These are phyloP conservation scores for Dactylellina cionopaga DNA, from an alignment of 2,329 filamentous ascomycete species.

Conservation along the genomic window DNA sequence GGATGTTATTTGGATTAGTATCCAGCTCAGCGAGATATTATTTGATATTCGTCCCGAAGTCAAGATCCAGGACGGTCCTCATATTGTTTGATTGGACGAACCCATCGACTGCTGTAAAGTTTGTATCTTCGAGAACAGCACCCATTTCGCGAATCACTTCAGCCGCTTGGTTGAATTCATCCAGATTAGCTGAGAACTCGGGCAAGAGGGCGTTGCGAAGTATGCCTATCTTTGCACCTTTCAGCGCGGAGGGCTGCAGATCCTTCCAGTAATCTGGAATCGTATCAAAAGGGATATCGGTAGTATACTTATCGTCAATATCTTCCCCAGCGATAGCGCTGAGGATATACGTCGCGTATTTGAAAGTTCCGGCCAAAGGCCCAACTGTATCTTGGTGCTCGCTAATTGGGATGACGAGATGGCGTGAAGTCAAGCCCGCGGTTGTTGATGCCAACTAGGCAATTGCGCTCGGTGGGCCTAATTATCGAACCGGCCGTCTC, in stretches of 20 bases:
- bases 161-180: too few species aligned
- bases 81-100: too few species aligned
- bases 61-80: too few species aligned
- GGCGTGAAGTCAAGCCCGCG: slow-evolving; percentile 71
- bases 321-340: slow-evolving; percentile 76
- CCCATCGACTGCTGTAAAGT: too few species aligned
- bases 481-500: slow-evolving; percentile 71
- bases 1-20: slow-evolving; percentile 19
- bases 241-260: slow-evolving; percentile 11
- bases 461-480: slow-evolving; percentile 67
- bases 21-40: slow-evolving; percentile 15
- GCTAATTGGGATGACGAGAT: slow-evolving; percentile 73
- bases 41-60: slow-evolving; percentile 23
- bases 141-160: too few species aligned
- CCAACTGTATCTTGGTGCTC: slow-evolving; percentile 76
- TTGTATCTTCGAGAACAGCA: too few species aligned
- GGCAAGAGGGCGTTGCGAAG: slow-evolving; percentile 2
- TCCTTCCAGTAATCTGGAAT: slow-evolving; percentile 22
- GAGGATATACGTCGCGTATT: slow-evolving; percentile 73
- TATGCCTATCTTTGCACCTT: slow-evolving; percentile 24
- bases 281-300: slow-evolving; percentile 56
- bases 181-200: too few species aligned
- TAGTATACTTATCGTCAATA: slow-evolving; percentile 72
- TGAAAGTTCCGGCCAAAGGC: slow-evolving; percentile 72
- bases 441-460: slow-evolving; percentile 75